phyloP scores from a whole-genome alignment of 1,284 basidiomycete species.

The Inonotus hispidus region DNA sequence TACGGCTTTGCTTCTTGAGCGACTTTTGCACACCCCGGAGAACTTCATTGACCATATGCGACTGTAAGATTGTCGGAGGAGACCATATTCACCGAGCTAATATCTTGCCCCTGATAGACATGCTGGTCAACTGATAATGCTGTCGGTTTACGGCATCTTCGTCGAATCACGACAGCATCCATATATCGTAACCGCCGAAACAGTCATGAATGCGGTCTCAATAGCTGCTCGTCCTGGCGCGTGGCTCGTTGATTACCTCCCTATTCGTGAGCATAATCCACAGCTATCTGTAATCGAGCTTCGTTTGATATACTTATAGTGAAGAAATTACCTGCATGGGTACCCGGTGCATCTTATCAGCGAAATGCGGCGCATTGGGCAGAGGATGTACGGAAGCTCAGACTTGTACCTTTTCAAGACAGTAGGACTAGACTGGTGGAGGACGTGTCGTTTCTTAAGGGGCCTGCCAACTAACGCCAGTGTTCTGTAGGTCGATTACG shows the following conservation, averaged over 20 bases:
- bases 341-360: conserved; percentile 60
- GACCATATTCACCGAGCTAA: no score
- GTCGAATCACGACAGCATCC: conserved; percentile 1
- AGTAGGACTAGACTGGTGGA: neutral
- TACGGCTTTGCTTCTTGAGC: conserved; percentile 21
- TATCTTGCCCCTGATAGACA: neutral
- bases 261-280: conserved; percentile 36
- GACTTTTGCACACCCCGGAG: conserved; percentile 22
- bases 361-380: conserved; percentile 43
- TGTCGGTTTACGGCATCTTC: conserved; percentile 7
- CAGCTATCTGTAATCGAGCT: neutral
- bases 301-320: conserved; percentile 33
- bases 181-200: conserved; percentile 23
- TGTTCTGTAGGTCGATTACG: neutral
- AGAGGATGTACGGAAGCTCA: neutral
- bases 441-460: neutral
- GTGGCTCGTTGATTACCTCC: conserved; percentile 56
- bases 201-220: conserved; percentile 26
- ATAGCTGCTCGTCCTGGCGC: conserved; percentile 43
- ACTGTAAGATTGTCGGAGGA: conserved; percentile 17
- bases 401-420: neutral
- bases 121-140: conserved; percentile 9
- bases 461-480: neutral
- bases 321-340: conserved; percentile 54
- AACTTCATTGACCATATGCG: conserved; percentile 25